Evolutionary conservation across 192 early-diverging fungal species (phyloP), one percentile per base, ranked within the genome.

Genomic region (Coemansia sp.): DNA sequence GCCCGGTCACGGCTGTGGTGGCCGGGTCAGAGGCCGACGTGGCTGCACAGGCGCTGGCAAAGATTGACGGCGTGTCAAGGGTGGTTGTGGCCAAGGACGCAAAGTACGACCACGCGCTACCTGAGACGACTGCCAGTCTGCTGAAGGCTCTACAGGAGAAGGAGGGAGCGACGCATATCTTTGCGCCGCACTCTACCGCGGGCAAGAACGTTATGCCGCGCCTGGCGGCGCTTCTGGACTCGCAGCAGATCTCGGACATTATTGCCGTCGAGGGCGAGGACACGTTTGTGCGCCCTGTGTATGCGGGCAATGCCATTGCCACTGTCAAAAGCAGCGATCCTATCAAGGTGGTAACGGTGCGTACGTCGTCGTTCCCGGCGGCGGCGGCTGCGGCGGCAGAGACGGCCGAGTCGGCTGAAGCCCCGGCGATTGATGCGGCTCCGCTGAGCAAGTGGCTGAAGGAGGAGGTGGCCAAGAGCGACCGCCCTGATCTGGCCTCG

Each of bases 271-370:
- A 87, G 61, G 48, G 77, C 49, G 81, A 78, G 21, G 90, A 94
- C 51, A 90, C 87, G 13, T 98, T 98, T 80, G 83, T 91, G 39
- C 82, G 95, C 10, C 95, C 95, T 23, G 94, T 98, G 67, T 98
- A 93, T 65, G 95, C 95, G 42, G 95, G 92, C 49, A 98, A 98
- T 59, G 95, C 92, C 16, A 86, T 98, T 71, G 92, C 95, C 28
- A 94, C 86, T 0, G 95, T 98, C 48, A 88, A 92, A 74, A 88
- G 88, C 31, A 83, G 76, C 32, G 95, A 98, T 47, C 49, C 69
- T 13, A 73, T 93, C 63, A 94, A 95, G 76, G 49, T 98, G 25
- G 38, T 98, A 33, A 94, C 95, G 17, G 81, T 98, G 44, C 86
- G 95, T 51, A 81, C 82, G 18, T 89, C 92, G 23, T 86, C 95